phyloP scores from a whole-genome alignment of 1,284 basidiomycete genomes.

The Ganoderma boninense region DNA sequence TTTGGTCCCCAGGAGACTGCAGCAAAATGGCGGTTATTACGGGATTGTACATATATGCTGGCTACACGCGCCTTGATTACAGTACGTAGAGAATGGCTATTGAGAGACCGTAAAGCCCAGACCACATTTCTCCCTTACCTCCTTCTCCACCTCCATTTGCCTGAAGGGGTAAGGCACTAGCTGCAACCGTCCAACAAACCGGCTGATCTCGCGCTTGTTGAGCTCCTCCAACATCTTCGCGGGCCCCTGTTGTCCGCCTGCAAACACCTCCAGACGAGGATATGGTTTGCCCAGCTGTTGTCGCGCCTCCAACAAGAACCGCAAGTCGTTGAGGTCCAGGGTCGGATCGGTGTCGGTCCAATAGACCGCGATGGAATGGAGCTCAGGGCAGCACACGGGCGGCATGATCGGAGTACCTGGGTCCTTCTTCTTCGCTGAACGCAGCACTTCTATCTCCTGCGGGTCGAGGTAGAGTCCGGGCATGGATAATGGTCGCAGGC shows the following conservation, averaged over 20 bases:
- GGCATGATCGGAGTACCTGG: not conserved
- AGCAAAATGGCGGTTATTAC: not conserved
- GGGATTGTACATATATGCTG: not conserved
- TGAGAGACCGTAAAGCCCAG: not conserved
- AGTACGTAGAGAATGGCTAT: too few species aligned
- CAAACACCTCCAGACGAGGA: not conserved
- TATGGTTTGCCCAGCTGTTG: not conserved
- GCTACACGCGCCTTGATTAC: not conserved
- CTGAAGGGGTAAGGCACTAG: not conserved
- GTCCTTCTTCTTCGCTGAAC: not conserved
- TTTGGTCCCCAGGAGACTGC: not conserved
- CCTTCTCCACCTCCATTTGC: not conserved
- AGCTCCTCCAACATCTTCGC: not conserved
- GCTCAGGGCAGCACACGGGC: constrained; percentile 5
- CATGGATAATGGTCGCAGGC: constrained; percentile 38
- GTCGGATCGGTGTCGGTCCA: not conserved
- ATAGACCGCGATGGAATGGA: not conserved
- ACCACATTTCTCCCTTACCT: not conserved
- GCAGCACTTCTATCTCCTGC: constrained; percentile 29
- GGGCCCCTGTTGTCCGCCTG: not conserved
- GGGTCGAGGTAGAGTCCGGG: constrained; percentile 31
- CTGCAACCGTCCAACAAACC: constrained; percentile 6
- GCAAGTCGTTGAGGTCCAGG: not conserved
- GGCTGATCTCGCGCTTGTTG: not conserved
- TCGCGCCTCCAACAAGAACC: not conserved